Evolutionary conservation across 371 early-diverging fungal genomes (phyloP).

Genomic region (Syncephalastrum racemosum): DNA sequence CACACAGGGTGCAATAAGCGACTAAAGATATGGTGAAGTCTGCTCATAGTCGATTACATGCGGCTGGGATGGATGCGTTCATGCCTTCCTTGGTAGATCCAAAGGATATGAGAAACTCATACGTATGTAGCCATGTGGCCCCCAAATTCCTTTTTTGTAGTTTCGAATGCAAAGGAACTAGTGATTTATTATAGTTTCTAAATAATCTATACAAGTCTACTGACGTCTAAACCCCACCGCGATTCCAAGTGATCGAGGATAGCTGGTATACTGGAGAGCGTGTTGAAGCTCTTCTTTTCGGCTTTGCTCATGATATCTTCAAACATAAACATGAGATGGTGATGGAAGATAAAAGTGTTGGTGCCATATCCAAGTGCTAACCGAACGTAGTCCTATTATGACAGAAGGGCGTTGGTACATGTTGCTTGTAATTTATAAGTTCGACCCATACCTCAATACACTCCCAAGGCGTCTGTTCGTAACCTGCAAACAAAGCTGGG

Average conservation of each 20-base stretch:
- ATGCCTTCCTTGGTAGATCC: no score
- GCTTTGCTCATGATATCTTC: slow-evolving; percentile 83
- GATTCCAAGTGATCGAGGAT: slow-evolving; percentile 82
- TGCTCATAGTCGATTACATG: no score
- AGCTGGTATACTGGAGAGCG: slow-evolving; percentile 75
- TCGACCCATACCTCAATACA: slow-evolving; percentile 57
- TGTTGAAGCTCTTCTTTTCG: slow-evolving; percentile 88
- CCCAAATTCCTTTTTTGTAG: no score
- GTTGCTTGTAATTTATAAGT: not conserved
- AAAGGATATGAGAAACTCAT: no score
- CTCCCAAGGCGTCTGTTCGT: slow-evolving; percentile 69
- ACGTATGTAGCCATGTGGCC: no score
- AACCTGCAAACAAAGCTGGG: slow-evolving; percentile 81
- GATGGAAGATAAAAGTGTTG: slow-evolving; percentile 84
- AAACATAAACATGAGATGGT: slow-evolving; percentile 94
- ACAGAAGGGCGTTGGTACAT: no score
- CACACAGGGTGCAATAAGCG: no score
- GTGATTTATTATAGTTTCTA: not conserved
- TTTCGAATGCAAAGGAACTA: no score
- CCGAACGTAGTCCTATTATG: slow-evolving; percentile 67
- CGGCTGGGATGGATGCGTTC: no score
- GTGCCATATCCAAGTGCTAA: slow-evolving; percentile 82
- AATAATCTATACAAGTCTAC: slow-evolving; percentile 12
- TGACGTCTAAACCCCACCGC: slow-evolving; percentile 66
- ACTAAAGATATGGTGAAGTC: no score